Percentiles rank a stretch among this genome's conserved stretches.
phyloP scores from a whole-genome alignment of 805 yeast species.

The Hermanozyma aechmeae region DNA sequence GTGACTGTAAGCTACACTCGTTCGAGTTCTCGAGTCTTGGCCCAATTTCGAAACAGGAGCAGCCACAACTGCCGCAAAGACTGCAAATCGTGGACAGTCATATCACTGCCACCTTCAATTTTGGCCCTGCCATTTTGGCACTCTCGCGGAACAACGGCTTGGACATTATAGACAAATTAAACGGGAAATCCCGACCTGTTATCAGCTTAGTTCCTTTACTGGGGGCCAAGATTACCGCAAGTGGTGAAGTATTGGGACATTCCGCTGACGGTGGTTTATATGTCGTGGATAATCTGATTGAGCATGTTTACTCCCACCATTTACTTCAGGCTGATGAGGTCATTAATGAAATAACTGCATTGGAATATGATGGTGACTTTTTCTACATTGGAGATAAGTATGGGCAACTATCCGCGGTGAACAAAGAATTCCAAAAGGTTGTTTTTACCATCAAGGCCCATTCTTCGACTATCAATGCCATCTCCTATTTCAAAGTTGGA shows the following conservation, averaged over 20 bases:
- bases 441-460: slow-evolving; percentile 35
- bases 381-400: slow-evolving; percentile 40
- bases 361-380: slow-evolving; percentile 23
- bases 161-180: slow-evolving; percentile 11
- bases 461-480: slow-evolving; percentile 41
- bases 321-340: slow-evolving; percentile 21
- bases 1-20: neutral
- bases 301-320: slow-evolving; percentile 5
- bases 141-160: too few species aligned
- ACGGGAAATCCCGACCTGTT: slow-evolving; percentile 9
- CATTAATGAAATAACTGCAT: slow-evolving; percentile 30
- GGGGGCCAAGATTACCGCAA: slow-evolving; percentile 27
- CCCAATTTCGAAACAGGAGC: too few species aligned
- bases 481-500: slow-evolving; percentile 23
- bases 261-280: slow-evolving; percentile 35
- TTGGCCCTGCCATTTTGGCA: too few species aligned
- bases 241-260: slow-evolving; percentile 27
- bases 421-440: slow-evolving; percentile 7
- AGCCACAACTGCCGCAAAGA: too few species aligned
- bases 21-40: too few species aligned
- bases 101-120: too few species aligned
- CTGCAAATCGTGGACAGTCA: too few species aligned
- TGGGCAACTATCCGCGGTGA: slow-evolving; percentile 30
- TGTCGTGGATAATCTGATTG: slow-evolving; percentile 5
- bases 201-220: slow-evolving; percentile 28